Evolutionary conservation across 2,329 filamentous ascomycete species (phyloP).

Genomic region (Verticillium dahliae): DNA sequence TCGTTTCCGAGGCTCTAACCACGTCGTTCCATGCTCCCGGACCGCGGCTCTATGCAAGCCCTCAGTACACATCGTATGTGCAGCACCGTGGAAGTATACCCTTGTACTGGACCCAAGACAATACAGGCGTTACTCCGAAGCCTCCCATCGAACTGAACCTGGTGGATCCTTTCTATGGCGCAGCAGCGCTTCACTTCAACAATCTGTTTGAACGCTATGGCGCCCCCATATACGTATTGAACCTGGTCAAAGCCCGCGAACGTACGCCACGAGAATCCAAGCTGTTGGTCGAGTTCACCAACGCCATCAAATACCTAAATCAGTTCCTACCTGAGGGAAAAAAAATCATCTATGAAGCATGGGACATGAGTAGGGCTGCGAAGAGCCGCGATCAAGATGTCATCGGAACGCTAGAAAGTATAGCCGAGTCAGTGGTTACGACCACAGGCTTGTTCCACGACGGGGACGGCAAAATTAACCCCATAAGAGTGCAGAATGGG

Average conservation of each 20-base stretch:
- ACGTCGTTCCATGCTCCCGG: constrained; percentile 94
- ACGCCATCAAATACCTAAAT: constrained; percentile 85
- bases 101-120: constrained; percentile 95
- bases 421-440: constrained; percentile 79
- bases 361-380: constrained; percentile 95
- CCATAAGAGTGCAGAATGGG: constrained; percentile 76
- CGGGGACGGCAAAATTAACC: constrained; percentile 62
- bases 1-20: constrained; percentile 88
- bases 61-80: constrained; percentile 91
- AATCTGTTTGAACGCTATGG: constrained; percentile 92
- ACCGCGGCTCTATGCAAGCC: constrained; percentile 76
- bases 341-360: constrained; percentile 89
- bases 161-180: constrained; percentile 92
- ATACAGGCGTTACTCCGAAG: constrained; percentile 89
- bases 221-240: constrained; percentile 83
- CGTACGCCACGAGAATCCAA: constrained; percentile 88
- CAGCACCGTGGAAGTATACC: constrained; percentile 97
- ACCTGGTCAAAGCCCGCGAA: constrained; percentile 85
- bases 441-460: constrained; percentile 95
- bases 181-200: constrained; percentile 90
- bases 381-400: constrained; percentile 92
- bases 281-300: constrained; percentile 77
- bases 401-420: constrained; percentile 82
- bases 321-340: constrained; percentile 81
- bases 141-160: constrained; percentile 93